These are phyloP conservation scores for Strigomonas culicis DNA, from an alignment of 208 protist species.

Conservation along the genomic window DNA sequence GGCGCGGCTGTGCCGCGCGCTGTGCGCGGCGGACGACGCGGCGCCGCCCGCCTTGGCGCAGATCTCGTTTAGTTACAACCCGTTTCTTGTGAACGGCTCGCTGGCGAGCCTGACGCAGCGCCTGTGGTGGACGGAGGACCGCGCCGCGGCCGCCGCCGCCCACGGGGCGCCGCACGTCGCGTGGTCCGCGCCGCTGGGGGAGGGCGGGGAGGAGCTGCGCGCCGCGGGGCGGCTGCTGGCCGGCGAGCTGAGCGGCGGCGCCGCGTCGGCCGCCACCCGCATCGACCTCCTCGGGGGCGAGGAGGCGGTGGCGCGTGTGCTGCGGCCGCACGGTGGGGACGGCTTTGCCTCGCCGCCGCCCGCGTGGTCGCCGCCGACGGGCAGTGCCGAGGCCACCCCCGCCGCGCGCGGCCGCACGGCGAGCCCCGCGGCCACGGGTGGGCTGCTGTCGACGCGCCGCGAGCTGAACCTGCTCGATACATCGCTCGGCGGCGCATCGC, in stretches of 20 bases:
- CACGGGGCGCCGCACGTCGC: not conserved
- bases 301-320: not conserved
- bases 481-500: not conserved
- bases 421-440: not conserved
- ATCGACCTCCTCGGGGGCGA: not conserved
- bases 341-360: slow-evolving; percentile 1
- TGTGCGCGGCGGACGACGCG: not conserved
- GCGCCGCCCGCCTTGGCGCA: slow-evolving; percentile 16
- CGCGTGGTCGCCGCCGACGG: not conserved
- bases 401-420: not conserved
- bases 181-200: not conserved
- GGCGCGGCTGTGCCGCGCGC: not conserved
- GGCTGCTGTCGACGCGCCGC: not conserved
- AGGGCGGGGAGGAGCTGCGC: not conserved
- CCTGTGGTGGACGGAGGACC: not conserved
- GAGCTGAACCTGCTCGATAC: not conserved
- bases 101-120: slow-evolving; percentile 2
- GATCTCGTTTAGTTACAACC: slow-evolving; percentile 26
- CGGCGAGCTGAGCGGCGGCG: not conserved
- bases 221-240: not conserved
- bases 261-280: not conserved
- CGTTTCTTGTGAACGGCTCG: slow-evolving; percentile 30
- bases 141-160: not conserved
- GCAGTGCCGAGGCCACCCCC: not conserved
- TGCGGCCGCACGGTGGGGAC: not conserved